These are phyloP conservation scores for Tilletia caries DNA, from an alignment of 1,284 basidiomycete genomes.

Conservation along the genomic window DNA sequence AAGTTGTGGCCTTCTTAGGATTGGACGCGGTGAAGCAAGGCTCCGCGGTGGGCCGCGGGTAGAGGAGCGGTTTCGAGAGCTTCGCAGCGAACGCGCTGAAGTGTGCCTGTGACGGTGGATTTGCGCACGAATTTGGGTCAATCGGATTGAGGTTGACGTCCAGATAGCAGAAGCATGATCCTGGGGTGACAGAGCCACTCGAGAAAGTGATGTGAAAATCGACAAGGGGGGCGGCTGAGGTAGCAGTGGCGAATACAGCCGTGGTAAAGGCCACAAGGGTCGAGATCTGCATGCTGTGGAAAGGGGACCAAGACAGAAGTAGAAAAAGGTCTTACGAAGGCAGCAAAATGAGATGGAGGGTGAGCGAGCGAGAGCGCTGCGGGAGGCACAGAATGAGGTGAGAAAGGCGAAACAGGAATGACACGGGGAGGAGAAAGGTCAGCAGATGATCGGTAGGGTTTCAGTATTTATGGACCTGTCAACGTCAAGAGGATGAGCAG, in stretches of 20 bases:
- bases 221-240: not conserved
- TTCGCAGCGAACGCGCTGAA: not conserved
- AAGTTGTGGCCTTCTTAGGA: not conserved
- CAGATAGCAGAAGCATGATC: constrained; percentile 12
- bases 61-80: not conserved
- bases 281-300: not conserved
- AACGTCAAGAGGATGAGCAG: too few species aligned
- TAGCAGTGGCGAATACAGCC: not conserved
- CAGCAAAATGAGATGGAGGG: not conserved
- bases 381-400: not conserved
- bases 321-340: too few species aligned
- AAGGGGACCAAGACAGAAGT: too few species aligned
- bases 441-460: too few species aligned
- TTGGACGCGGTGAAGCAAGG: not conserved
- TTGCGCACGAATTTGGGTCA: not conserved
- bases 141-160: constrained; percentile 6
- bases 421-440: not conserved
- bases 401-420: not conserved
- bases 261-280: not conserved
- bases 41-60: not conserved
- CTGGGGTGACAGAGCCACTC: not conserved
- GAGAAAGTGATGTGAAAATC: not conserved
- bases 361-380: not conserved
- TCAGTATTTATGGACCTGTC: too few species aligned
- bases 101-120: not conserved